phyloP scores from a whole-genome alignment of 2,329 filamentous ascomycete genomes.

The Botrytis fabae region DNA sequence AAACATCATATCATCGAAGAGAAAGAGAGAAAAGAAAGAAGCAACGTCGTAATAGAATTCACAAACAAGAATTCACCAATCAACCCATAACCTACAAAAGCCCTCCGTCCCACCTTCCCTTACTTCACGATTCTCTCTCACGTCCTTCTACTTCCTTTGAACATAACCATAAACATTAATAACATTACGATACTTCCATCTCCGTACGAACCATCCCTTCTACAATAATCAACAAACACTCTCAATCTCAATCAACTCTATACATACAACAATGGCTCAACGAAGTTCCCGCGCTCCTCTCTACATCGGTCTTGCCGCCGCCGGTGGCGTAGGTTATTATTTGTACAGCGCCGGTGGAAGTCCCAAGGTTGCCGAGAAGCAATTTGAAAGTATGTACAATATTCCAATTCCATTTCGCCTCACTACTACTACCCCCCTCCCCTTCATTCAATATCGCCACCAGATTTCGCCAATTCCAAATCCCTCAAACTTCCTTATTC shows the following conservation, averaged over 20 bases:
- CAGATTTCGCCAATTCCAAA: not conserved
- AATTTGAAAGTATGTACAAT: slow-evolving; percentile 70
- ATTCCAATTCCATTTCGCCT: not conserved
- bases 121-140: not conserved
- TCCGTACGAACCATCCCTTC: not conserved
- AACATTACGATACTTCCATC: not conserved
- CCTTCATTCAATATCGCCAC: not conserved
- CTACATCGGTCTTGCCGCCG: slow-evolving; percentile 61
- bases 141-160: not conserved
- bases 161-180: not conserved
- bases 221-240: not conserved
- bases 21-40: not conserved
- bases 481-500: not conserved
- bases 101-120: not conserved
- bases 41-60: not conserved
- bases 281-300: slow-evolving; percentile 43
- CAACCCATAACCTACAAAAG: not conserved
- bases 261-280: slow-evolving; percentile 37
- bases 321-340: slow-evolving; percentile 79
- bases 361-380: slow-evolving; percentile 79
- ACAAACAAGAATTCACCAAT: slow-evolving; percentile 12
- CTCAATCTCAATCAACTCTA: slow-evolving; percentile 12
- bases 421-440: not conserved
- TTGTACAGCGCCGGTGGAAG: slow-evolving; percentile 83
- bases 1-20: slow-evolving; percentile 16